Evolutionary conservation across 192 early-diverging fungal genomes (phyloP).

Genomic region (Irineochytrium annulatum): DNA sequence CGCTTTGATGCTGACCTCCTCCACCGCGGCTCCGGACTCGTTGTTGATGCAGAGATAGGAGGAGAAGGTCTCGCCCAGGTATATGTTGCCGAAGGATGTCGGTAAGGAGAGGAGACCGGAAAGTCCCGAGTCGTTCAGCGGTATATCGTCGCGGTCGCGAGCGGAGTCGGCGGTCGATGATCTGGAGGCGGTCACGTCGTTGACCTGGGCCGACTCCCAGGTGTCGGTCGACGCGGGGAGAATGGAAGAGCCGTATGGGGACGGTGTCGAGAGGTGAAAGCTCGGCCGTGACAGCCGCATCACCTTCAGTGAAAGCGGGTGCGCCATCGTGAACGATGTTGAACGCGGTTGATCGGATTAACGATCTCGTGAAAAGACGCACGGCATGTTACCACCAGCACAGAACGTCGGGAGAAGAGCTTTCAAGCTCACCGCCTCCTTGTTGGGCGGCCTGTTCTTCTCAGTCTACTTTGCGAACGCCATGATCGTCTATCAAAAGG

Average conservation of each 20-base stretch:
- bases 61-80: slow-evolving; percentile 88
- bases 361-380: neutral
- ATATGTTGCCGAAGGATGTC: slow-evolving; percentile 85
- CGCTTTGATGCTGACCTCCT: slow-evolving; percentile 70
- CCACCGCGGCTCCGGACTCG: slow-evolving; percentile 62
- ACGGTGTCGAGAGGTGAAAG: slow-evolving; percentile 24
- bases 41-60: slow-evolving; percentile 87
- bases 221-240: neutral
- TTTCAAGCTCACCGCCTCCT: neutral
- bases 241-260: neutral
- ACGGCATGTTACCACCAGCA: neutral
- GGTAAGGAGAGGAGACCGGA: slow-evolving; percentile 74
- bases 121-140: slow-evolving; percentile 30
- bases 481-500: neutral
- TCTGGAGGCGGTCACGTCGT: neutral
- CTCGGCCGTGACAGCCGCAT: slow-evolving; percentile 83
- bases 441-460: neutral
- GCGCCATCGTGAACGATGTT: slow-evolving; percentile 22
- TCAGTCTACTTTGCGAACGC: neutral
- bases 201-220: neutral
- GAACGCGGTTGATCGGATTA: neutral
- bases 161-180: no score
- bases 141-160: no score
- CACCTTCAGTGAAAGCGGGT: slow-evolving; percentile 83
- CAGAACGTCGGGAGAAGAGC: neutral